These are phyloP conservation scores for Aotearoamyces nothofagi DNA, from an alignment of 2,329 filamentous ascomycete species.

Conservation along the genomic window DNA sequence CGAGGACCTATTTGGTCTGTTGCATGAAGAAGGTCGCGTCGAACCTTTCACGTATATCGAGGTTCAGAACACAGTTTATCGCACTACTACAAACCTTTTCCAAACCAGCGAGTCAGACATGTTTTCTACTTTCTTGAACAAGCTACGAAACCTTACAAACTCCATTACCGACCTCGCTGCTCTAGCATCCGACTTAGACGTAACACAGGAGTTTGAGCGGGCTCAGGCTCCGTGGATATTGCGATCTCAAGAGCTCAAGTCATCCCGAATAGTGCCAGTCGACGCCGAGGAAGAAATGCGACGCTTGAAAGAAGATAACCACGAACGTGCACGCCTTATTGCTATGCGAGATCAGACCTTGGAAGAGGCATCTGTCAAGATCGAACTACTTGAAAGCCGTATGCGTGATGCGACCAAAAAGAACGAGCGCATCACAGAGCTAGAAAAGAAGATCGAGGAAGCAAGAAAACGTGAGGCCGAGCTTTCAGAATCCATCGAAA, in stretches of 20 bases:
- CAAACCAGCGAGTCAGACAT: conserved; percentile 48
- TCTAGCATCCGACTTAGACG: conserved; percentile 53
- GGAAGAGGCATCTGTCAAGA: conserved; percentile 79
- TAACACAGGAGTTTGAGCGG: conserved; percentile 67
- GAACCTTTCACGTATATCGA: conserved; percentile 54
- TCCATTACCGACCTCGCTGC: conserved; percentile 57
- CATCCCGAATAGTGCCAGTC: conserved; percentile 64
- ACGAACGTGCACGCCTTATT: conserved; percentile 58
- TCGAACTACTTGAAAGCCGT: conserved; percentile 78
- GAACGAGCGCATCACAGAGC: conserved; percentile 49
- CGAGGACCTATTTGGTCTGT: conserved; percentile 42
- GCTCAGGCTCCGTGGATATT: conserved; percentile 68
- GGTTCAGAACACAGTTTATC: conserved; percentile 45
- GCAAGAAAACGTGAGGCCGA: conserved; percentile 33
- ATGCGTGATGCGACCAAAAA: conserved; percentile 76
- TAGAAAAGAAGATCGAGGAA: conserved; percentile 43
- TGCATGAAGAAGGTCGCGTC: conserved; percentile 56
- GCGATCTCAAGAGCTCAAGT: conserved; percentile 66
- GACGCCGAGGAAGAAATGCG: conserved; percentile 78
- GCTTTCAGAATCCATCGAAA: conserved; percentile 48
- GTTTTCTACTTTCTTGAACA: conserved; percentile 51
- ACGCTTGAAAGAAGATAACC: conserved; percentile 64
- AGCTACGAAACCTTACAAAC: conserved; percentile 46
- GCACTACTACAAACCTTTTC: conserved; percentile 35
- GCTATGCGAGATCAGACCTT: conserved; percentile 66